Conservation (phyloP, 1,284 basidiomycete species). For the Coniferiporia weirii region DNA sequence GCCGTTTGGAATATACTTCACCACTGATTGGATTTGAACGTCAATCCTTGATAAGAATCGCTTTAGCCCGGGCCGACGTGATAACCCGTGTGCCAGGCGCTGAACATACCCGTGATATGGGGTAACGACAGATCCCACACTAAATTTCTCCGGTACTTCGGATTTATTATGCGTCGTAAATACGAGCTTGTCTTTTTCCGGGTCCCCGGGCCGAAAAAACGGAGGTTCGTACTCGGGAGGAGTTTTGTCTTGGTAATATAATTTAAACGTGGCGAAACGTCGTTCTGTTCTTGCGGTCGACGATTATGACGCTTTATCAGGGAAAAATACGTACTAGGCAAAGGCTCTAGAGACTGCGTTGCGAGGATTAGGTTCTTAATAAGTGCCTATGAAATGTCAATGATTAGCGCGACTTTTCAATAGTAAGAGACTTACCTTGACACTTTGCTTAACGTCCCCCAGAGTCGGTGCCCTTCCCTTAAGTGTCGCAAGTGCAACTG, state of each 20-base stretch:
- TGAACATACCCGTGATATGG: conserved; percentile 61
- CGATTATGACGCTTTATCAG: neutral
- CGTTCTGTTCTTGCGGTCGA: conserved; percentile 42
- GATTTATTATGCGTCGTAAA: conserved; percentile 66
- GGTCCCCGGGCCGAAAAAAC: conserved; percentile 63
- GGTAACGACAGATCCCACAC: conserved; percentile 59
- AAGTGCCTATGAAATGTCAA: conserved; percentile 40
- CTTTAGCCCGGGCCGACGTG: neutral
- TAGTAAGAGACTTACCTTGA: conserved; percentile 18
- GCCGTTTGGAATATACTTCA: conserved; percentile 62
- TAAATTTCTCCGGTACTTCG: conserved; percentile 67
- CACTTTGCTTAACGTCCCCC: conserved; percentile 23
- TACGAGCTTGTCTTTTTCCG: conserved; percentile 64
- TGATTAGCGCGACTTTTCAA: neutral
- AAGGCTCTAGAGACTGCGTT: conserved; percentile 68
- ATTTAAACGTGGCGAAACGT: conserved; percentile 78
- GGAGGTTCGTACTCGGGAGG: conserved; percentile 76
- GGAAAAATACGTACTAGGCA: conserved; percentile 53
- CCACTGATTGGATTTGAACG: conserved; percentile 64
- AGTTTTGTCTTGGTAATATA: conserved; percentile 71
- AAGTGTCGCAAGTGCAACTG: conserved; percentile 18
- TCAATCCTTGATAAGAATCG: conserved; percentile 43
- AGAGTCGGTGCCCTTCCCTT: conserved; percentile 24
- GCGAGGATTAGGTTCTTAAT: conserved; percentile 70
- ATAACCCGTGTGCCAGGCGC: neutral